Percentiles rank a stretch among this genome's conserved stretches.
phyloP scores from a whole-genome alignment of 331 rosid species.

The Pyrus hybrid region DNA sequence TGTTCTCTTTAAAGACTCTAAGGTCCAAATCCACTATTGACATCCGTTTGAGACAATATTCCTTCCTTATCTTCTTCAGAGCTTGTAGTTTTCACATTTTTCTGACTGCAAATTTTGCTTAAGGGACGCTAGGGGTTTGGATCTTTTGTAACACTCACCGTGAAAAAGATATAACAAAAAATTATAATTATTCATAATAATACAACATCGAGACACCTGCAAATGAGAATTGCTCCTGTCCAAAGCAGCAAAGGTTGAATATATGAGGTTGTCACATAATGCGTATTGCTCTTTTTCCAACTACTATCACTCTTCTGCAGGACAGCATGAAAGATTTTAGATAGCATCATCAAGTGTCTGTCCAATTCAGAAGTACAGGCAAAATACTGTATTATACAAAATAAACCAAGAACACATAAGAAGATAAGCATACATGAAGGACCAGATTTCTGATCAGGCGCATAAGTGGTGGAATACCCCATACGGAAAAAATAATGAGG shows the following conservation, averaged over 20 bases:
- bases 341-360: not conserved
- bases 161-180: not conserved
- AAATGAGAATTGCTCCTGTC: conserved; percentile 77
- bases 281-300: conserved; percentile 81
- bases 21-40: not conserved
- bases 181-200: not conserved
- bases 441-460: conserved; percentile 46
- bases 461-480: conserved; percentile 78
- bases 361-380: not conserved
- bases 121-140: not conserved
- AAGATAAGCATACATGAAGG: conserved; percentile 39
- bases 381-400: conserved; percentile 3
- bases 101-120: not conserved
- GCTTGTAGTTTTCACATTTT: not conserved
- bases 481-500: conserved; percentile 58
- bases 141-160: not conserved
- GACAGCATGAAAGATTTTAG: conserved; percentile 1
- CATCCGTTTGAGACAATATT: not conserved
- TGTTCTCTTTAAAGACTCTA: not conserved
- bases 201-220: conserved; percentile 57
- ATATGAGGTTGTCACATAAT: conserved; percentile 53
- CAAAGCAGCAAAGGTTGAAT: conserved; percentile 78
- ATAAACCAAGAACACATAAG: conserved; percentile 9
- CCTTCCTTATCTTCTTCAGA: not conserved
- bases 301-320: conserved; percentile 66